Conservation (phyloP, 176 grass and related monocot genomes). For the Carex kokanica region DNA sequence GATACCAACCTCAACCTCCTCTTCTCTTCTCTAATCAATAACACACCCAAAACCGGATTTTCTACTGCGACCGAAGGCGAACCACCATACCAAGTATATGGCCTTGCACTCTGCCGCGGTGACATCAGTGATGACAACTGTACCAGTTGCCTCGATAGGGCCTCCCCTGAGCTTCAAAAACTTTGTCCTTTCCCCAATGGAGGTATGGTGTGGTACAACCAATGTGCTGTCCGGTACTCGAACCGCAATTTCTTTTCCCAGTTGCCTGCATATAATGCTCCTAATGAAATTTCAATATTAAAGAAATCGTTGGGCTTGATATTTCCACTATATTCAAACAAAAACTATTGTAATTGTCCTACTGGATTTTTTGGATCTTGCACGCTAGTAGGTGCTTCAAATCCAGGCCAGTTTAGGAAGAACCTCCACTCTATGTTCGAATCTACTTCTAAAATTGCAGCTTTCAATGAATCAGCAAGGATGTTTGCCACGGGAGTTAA, state of each 20-base stretch:
- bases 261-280: neutral
- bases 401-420: neutral
- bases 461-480: slow-evolving; percentile 3
- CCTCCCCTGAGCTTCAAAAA: slow-evolving; percentile 8
- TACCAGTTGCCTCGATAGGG: slow-evolving; percentile 29
- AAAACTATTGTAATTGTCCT: no score
- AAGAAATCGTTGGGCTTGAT: no score
- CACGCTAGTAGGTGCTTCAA: no score
- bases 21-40: neutral
- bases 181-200: slow-evolving; percentile 22
- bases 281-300: no score
- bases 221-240: slow-evolving; percentile 43
- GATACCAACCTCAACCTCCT: slow-evolving; percentile 33
- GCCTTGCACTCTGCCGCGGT: slow-evolving; percentile 45
- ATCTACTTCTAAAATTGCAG: neutral
- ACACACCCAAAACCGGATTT: slow-evolving; percentile 28
- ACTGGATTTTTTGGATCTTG: neutral
- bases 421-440: neutral
- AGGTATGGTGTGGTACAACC: slow-evolving; percentile 36
- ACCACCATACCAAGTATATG: slow-evolving; percentile 29
- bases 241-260: slow-evolving; percentile 25
- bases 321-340: no score
- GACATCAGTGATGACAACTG: slow-evolving; percentile 33
- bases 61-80: neutral
- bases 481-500: neutral